These are phyloP conservation scores for Dovyalis caffra DNA, from an alignment of 345 rosid species.

Conservation along the genomic window DNA sequence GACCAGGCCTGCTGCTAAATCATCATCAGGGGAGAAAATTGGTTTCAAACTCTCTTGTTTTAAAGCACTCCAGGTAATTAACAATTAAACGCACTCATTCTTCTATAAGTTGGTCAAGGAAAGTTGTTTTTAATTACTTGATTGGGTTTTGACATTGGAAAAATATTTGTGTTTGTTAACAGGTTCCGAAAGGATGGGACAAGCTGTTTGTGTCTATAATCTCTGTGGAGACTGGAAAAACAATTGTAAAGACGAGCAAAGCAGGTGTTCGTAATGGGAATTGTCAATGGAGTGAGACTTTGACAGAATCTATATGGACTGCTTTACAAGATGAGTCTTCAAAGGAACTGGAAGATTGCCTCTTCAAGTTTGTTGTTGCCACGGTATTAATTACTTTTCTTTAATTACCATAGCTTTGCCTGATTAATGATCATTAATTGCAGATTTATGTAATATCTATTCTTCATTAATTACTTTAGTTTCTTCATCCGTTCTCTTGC, in stretches of 20 bases:
- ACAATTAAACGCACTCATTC: neutral
- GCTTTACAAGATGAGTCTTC: constrained; percentile 34
- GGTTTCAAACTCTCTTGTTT: constrained; percentile 52
- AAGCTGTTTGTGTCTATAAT: constrained; percentile 44
- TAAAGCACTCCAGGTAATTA: constrained; percentile 45
- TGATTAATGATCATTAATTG: no score
- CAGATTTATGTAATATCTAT: no score
- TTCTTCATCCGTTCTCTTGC: no score
- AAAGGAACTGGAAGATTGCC: constrained; percentile 35
- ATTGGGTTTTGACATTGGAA: neutral
- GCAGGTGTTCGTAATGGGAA: constrained; percentile 40
- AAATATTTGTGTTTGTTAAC: neutral
- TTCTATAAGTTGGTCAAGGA: neutral
- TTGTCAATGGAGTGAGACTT: constrained; percentile 56
- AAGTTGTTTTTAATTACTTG: neutral
- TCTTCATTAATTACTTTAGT: no score
- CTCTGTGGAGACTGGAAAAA: constrained; percentile 48
- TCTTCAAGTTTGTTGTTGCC: constrained; percentile 45
- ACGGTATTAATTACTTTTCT: constrained; percentile 26
- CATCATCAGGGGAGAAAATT: constrained; percentile 40
- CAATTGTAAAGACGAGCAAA: constrained; percentile 45
- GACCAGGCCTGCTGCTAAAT: constrained; percentile 20
- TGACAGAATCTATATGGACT: constrained; percentile 45
- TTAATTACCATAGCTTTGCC: neutral
- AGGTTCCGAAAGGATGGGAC: constrained; percentile 81